These are phyloP conservation scores for thale cress (Arabidopsis thaliana) DNA, from an alignment of 345 rosid genomes.

Conservation along the genomic window DNA sequence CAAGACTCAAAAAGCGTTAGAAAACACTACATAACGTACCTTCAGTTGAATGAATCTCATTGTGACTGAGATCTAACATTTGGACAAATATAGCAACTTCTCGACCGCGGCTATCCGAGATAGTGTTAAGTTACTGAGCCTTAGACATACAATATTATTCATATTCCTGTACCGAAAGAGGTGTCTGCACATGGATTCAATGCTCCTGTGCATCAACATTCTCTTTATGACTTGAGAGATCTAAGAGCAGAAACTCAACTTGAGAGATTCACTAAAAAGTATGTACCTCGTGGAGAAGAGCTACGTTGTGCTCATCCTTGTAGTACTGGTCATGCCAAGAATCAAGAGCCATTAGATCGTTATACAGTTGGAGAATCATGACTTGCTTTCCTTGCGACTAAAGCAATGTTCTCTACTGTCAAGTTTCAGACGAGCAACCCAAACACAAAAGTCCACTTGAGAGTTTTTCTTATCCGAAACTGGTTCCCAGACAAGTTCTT, in stretches of 20 bases:
- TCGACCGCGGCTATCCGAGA: neutral
- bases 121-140: conserved; percentile 44
- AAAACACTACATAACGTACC: neutral
- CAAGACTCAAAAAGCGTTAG: neutral
- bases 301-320: neutral
- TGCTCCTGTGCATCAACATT: conserved; percentile 37
- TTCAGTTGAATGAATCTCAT: neutral
- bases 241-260: neutral
- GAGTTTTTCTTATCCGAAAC: neutral
- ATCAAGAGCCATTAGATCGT: neutral
- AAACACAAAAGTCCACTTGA: neutral
- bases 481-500: neutral
- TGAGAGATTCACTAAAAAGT: neutral
- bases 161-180: conserved; percentile 48
- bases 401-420: conserved; percentile 35
- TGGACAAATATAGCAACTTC: neutral
- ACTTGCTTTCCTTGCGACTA: conserved; percentile 39
- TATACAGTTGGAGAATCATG: conserved; percentile 51
- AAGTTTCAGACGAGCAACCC: conserved; percentile 27
- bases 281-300: neutral
- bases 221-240: neutral
- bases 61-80: conserved; percentile 4
- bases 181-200: conserved; percentile 50
- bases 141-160: conserved; percentile 51
- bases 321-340: neutral